These are phyloP conservation scores for Cryptococcus maquisensis DNA, from an alignment of 1,284 basidiomycete genomes.

Conservation along the genomic window DNA sequence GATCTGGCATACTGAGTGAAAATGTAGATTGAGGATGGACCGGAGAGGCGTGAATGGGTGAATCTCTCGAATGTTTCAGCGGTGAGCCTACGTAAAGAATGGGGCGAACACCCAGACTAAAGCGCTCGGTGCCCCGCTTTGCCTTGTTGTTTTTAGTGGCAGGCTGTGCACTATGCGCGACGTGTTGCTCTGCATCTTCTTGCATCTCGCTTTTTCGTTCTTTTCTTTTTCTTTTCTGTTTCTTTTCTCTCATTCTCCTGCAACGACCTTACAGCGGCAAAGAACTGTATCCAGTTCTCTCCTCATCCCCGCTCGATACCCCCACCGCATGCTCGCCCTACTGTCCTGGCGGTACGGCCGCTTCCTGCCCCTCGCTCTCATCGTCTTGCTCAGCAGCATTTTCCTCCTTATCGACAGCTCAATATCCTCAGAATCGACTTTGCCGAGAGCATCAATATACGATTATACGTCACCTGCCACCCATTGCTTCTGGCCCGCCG, in stretches of 20 bases:
- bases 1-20: not conserved
- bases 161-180: no score
- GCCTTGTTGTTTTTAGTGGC: not conserved
- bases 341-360: not conserved
- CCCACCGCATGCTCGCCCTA: not conserved
- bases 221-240: no score
- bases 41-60: no score
- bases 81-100: no score
- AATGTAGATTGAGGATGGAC: not conserved
- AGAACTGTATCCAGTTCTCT: no score
- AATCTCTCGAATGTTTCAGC: no score
- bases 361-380: not conserved
- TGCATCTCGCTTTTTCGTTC: no score
- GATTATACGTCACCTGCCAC: slow-evolving; percentile 19
- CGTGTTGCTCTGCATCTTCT: no score
- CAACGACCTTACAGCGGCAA: no score
- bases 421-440: slow-evolving; percentile 1
- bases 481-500: slow-evolving; percentile 15
- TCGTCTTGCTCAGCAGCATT: not conserved
- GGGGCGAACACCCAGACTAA: not conserved
- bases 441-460: slow-evolving; percentile 7
- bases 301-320: no score
- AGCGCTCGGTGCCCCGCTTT: not conserved
- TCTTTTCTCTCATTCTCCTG: no score
- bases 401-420: not conserved